Evolutionary conservation across 805 yeast species (phyloP).

Genomic region (Suhomyces xylopsoci): DNA sequence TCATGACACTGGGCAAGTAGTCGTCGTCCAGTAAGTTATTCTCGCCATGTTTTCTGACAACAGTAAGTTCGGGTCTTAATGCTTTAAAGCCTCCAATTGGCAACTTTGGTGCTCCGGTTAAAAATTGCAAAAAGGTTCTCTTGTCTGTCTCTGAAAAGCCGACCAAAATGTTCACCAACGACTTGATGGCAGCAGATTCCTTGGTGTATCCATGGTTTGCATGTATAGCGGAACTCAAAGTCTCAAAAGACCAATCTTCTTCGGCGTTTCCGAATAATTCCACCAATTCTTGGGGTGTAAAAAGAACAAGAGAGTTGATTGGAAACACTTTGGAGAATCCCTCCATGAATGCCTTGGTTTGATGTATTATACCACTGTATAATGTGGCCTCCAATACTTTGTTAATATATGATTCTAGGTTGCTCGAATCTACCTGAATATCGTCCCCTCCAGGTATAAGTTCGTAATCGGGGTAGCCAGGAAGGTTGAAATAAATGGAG

Average conservation of each 20-base stretch:
- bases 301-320: conserved; percentile 62
- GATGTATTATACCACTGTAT: conserved; percentile 60
- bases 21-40: conserved; percentile 66
- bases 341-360: conserved; percentile 62
- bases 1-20: conserved; percentile 95
- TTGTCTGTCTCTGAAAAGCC: conserved; percentile 53
- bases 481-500: conserved; percentile 64
- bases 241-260: conserved; percentile 81
- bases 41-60: conserved; percentile 82
- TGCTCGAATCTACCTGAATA: conserved; percentile 46
- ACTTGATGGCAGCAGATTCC: conserved; percentile 61
- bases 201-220: conserved; percentile 89
- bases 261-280: conserved; percentile 70
- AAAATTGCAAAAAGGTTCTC: conserved; percentile 74
- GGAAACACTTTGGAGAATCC: conserved; percentile 89
- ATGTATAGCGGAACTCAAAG: conserved; percentile 56
- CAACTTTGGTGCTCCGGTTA: conserved; percentile 89
- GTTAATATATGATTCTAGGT: conserved; percentile 56
- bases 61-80: conserved; percentile 77
- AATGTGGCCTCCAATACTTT: conserved; percentile 57
- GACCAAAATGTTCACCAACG: conserved; percentile 60
- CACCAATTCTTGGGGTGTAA: conserved; percentile 71
- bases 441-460: conserved; percentile 56
- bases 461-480: conserved; percentile 67
- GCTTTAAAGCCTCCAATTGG: conserved; percentile 93